Conservation (phyloP, 163 green algal species). For the Volvox carteri region DNA sequence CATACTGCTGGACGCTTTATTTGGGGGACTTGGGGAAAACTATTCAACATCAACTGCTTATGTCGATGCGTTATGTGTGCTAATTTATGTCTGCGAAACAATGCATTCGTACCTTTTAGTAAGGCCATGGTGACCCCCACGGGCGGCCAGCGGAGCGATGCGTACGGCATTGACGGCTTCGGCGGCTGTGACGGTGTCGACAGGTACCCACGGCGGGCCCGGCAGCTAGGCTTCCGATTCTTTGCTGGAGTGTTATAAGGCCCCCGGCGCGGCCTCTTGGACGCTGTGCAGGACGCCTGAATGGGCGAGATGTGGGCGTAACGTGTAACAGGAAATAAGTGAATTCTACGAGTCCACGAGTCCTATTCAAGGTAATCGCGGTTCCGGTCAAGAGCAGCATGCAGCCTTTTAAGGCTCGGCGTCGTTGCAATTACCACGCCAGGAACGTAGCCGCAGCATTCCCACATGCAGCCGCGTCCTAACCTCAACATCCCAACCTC, state of each 20-base stretch:
- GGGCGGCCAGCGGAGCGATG: neutral
- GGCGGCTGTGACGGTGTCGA: neutral
- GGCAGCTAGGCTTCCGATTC: neutral
- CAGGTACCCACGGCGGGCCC: neutral
- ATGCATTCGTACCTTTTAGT: neutral
- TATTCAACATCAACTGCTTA: neutral
- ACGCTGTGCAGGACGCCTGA: no score
- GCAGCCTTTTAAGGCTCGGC: no score
- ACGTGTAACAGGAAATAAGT: no score
- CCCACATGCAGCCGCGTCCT: no score
- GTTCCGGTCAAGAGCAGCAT: no score
- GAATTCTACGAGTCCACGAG: no score
- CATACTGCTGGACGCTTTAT: neutral
- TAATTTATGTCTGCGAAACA: no score
- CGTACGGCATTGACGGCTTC: neutral
- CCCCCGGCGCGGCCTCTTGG: neutral
- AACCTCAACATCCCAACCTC: no score
- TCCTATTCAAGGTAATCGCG: no score
- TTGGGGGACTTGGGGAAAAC: neutral
- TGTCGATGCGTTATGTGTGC: neutral
- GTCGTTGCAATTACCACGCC: no score
- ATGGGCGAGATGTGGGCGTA: no score
- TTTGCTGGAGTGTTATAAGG: neutral
- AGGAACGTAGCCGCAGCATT: no score
- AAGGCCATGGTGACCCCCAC: neutral